A percentile compares a stretch with the other conserved stretches of the same genome.
phyloP scores from a whole-genome alignment of 2,329 filamentous ascomycete species.

The Trichoderma koningii region DNA sequence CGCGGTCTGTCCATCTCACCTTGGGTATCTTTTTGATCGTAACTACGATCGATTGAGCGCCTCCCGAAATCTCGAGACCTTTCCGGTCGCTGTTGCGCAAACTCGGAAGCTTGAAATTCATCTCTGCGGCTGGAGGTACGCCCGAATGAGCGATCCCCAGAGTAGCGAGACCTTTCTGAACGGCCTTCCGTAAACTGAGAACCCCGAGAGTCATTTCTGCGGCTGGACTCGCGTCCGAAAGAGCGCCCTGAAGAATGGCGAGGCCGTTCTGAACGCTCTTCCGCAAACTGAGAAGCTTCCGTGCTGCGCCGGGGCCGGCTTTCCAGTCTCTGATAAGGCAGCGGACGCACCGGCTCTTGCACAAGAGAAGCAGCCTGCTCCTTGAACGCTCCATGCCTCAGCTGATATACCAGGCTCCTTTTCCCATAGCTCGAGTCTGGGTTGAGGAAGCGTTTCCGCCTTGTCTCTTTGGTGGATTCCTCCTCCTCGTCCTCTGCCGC shows the following conservation, averaged over 20 bases:
- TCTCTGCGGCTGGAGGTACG: neutral
- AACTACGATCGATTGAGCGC: neutral
- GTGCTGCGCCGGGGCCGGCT: neutral
- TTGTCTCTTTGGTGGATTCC: conserved; percentile 45
- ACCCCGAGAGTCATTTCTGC: neutral
- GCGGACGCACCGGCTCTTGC: conserved; percentile 34
- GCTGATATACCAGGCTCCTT: conserved; percentile 57
- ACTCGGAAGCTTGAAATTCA: neutral
- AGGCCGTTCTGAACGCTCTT: conserved; percentile 4
- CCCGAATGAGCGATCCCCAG: neutral
- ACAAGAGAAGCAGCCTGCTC: conserved; percentile 35
- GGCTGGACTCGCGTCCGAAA: neutral
- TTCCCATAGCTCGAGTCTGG: conserved; percentile 54
- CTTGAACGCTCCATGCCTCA: conserved; percentile 49
- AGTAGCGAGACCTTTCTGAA: neutral
- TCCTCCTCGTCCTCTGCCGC: conserved; percentile 40
- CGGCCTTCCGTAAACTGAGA: neutral
- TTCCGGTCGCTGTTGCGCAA: no score
- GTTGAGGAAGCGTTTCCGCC: conserved; percentile 56
- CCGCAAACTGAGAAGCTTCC: neutral
- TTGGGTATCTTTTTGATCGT: neutral
- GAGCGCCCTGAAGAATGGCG: neutral
- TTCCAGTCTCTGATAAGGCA: conserved; percentile 15
- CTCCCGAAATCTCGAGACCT: no score
- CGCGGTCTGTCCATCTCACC: no score